phyloP scores from a whole-genome alignment of 139 green algal genomes.

The Chlamydomonas applanata region DNA sequence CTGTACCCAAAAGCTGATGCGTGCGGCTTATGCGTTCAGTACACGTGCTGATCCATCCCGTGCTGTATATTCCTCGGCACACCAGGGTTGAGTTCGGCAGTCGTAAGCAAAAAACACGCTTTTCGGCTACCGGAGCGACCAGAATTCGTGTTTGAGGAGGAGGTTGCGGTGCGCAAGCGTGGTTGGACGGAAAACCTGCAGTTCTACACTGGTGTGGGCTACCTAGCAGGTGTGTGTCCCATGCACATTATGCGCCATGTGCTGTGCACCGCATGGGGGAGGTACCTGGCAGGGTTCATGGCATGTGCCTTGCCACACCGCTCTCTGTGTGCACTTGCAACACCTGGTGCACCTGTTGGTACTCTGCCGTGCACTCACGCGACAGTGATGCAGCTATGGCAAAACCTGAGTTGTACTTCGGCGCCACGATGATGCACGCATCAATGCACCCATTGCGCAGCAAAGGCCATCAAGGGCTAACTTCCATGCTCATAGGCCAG shows the following conservation, averaged over 20 bases:
- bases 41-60: too few relatives aligned
- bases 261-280: too few relatives aligned
- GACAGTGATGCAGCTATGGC: too few relatives aligned
- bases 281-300: too few relatives aligned
- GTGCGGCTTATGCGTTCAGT: too few relatives aligned
- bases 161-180: constrained; percentile 66
- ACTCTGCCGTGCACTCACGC: too few relatives aligned
- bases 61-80: not conserved
- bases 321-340: not conserved
- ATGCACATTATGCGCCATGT: not conserved
- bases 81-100: constrained; percentile 14
- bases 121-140: constrained; percentile 72
- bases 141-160: constrained; percentile 89
- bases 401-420: too few relatives aligned
- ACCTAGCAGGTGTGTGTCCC: constrained; percentile 61
- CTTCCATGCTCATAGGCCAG: too few relatives aligned
- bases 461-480: too few relatives aligned
- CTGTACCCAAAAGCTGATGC: too few relatives aligned
- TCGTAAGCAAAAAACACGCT: constrained; percentile 23
- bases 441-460: too few relatives aligned
- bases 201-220: constrained; percentile 88
- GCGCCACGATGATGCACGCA: too few relatives aligned
- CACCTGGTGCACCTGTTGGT: not conserved
- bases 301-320: not conserved
- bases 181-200: constrained; percentile 87